Evolutionary conservation across 768 basidiomycete genomes (phyloP).

Genomic region (Rubroboletus pulcherrimus): DNA sequence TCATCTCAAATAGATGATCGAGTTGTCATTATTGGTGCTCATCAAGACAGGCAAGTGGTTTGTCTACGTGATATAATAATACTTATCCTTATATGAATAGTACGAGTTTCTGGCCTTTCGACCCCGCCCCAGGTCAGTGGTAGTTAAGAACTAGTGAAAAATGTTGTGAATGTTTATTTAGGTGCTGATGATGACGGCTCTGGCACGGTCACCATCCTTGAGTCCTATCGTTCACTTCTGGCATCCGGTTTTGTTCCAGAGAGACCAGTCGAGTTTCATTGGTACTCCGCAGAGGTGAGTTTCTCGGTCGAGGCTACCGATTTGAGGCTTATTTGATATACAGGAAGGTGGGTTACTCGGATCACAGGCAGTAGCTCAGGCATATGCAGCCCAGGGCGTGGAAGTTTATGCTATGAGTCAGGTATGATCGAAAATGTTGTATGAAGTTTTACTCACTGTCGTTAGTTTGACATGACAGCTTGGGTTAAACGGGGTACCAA

Average conservation of each 20-base stretch:
- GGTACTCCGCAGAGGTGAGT: constrained; percentile 43
- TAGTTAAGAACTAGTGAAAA: neutral
- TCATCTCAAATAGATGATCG: constrained; percentile 57
- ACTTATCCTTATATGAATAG: constrained; percentile 30
- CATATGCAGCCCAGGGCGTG: constrained; percentile 47
- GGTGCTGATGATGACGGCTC: constrained; percentile 46
- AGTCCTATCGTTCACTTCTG: constrained; percentile 41
- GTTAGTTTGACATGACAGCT: constrained; percentile 87
- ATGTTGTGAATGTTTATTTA: constrained; percentile 3
- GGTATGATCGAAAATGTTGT: constrained; percentile 12
- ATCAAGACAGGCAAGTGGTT: constrained; percentile 67
- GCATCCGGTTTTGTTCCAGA: constrained; percentile 39
- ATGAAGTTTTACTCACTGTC: constrained; percentile 24
- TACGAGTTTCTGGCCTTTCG: constrained; percentile 75
- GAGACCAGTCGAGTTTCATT: constrained; percentile 46
- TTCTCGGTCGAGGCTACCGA: neutral
- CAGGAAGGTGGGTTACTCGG: constrained; percentile 82
- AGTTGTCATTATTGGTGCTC: constrained; percentile 70
- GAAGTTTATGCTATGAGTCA: constrained; percentile 32
- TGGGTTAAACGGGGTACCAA: constrained; percentile 83
- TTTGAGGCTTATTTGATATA: neutral
- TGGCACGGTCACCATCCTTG: constrained; percentile 44
- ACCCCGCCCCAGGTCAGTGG: constrained; percentile 65
- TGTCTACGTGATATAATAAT: neutral
- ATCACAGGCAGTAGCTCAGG: constrained; percentile 81